A percentile compares a stretch with the other conserved stretches of the same genome.
Conservation (phyloP, 768 basidiomycete genomes). For the Russula sp. region DNA sequence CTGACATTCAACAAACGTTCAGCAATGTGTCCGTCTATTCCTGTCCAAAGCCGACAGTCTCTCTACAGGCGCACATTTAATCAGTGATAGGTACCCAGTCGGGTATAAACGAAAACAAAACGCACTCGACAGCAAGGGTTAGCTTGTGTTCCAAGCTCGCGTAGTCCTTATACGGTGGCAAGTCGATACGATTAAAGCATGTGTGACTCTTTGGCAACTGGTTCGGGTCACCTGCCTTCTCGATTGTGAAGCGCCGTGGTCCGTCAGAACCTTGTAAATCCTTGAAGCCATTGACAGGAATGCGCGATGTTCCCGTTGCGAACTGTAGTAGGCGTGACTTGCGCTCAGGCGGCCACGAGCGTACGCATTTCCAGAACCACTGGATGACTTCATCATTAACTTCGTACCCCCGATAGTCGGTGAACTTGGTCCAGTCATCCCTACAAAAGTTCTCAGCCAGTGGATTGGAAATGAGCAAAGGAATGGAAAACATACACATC, state of each 20-base stretch:
- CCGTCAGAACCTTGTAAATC: constrained; percentile 98
- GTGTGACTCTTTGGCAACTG: constrained; percentile 95
- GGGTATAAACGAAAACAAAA: constrained; percentile 27
- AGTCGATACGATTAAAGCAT: constrained; percentile 94
- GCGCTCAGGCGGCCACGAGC: constrained; percentile 96
- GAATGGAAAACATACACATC: constrained; percentile 69
- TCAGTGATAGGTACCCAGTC: constrained; percentile 5
- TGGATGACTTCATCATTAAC: constrained; percentile 94
- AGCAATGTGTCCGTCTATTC: constrained; percentile 43
- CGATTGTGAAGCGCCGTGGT: constrained; percentile 94
- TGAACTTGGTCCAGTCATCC: constrained; percentile 99
- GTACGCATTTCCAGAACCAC: constrained; percentile 99
- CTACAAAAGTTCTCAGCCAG: constrained; percentile 33
- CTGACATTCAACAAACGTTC: not conserved
- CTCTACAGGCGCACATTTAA: constrained; percentile 41
- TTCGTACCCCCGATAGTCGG: constrained; percentile 96
- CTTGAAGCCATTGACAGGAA: constrained; percentile 98
- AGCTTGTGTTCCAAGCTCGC: constrained; percentile 92
- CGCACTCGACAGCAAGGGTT: constrained; percentile 89
- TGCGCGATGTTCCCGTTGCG: constrained; percentile 93
- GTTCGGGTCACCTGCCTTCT: constrained; percentile 95
- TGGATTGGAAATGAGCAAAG: not conserved
- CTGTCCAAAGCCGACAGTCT: constrained; percentile 92
- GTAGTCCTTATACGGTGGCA: constrained; percentile 97
- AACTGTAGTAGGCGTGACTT: constrained; percentile 96